Evolutionary conservation across 1,139 yeast genomes (phyloP), one percentile per base, ranked within the genome.

Genomic region (Spencermartinsiella ligniputridi): DNA sequence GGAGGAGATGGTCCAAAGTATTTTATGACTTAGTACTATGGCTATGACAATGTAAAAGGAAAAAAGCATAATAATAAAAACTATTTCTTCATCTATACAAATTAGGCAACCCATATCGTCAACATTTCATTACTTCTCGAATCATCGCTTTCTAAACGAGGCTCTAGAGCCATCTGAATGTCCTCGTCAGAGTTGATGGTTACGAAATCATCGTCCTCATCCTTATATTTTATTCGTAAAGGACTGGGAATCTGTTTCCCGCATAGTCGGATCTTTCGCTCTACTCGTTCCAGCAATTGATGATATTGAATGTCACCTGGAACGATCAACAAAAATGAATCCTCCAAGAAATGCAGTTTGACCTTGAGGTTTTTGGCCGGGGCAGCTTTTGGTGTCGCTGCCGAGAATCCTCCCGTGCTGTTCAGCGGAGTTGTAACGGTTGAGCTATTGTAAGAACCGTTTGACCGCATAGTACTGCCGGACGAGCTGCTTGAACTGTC

Each of bases 1-100:
- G 97, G 98, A 50, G 97, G 97, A 33, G 97, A 84, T 62, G 98
- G 98, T 8, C 98, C 98, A 48, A 92, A 90, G 65, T 90, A 90
- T 65, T 82, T 79, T 63, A 78, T 83, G 83, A 78, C 89, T 1
- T 83, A 62, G 59, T 5, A 33, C 6, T 11, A 5, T 19, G 13
- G 6, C 17, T n/a, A 6, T 30, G 6, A 30, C 8, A 30, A n/a
- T 6, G 34, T 8, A n/a, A 30, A 8, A 30, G n/a, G n/a, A 18
- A 18, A 33, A 33, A 33, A 33, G 20, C 21, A 33, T 16, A 18
- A 33, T 5, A 33, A 5, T 6, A 18, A 33, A 33, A 17, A 9
- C 5, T 8, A 15, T 17, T 17, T 8, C 13, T 17, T 16, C 36
- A 33, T 16, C 36, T 16, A 33, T 33, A 33, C 20, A 17, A 13